phyloP scores from a whole-genome alignment of 192 early-diverging fungal genomes.

The Umbelopsis isabellina region DNA sequence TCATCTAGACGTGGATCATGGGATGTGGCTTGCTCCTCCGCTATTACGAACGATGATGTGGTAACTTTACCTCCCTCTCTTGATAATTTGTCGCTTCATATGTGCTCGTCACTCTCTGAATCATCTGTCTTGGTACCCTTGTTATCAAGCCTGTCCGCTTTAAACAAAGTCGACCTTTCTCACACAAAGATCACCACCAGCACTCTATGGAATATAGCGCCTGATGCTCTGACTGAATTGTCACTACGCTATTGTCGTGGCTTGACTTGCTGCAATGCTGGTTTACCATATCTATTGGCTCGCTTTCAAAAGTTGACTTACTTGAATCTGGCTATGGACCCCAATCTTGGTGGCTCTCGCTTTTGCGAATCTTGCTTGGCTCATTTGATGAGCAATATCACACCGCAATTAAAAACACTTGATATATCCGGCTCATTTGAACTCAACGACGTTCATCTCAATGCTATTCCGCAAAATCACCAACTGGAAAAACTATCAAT shows the following conservation, averaged over 20 bases:
- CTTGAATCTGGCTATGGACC: slow-evolving; percentile 9
- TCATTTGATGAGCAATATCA: neutral
- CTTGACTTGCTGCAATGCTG: slow-evolving; percentile 9
- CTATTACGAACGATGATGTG: neutral
- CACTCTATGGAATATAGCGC: neutral
- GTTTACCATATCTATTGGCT: neutral
- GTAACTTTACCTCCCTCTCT: neutral
- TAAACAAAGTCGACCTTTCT: neutral
- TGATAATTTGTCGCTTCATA: neutral
- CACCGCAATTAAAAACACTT: neutral
- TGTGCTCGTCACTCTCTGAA: slow-evolving; percentile 10
- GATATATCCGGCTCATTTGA: slow-evolving; percentile 13
- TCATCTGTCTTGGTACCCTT: neutral
- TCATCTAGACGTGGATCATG: neutral
- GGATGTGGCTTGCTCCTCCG: neutral
- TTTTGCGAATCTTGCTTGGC: neutral
- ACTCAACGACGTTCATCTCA: neutral
- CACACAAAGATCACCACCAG: neutral
- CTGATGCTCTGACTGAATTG: neutral
- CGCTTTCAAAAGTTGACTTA: neutral
- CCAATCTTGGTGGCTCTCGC: neutral
- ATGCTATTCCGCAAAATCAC: neutral
- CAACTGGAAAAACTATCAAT: slow-evolving; percentile 6
- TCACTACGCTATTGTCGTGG: neutral
- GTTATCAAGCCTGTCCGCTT: neutral